Base-by-base conservation (phyloP, 2,329 filamentous ascomycete genomes). In the Arthrocladium fulminans region DNA sequence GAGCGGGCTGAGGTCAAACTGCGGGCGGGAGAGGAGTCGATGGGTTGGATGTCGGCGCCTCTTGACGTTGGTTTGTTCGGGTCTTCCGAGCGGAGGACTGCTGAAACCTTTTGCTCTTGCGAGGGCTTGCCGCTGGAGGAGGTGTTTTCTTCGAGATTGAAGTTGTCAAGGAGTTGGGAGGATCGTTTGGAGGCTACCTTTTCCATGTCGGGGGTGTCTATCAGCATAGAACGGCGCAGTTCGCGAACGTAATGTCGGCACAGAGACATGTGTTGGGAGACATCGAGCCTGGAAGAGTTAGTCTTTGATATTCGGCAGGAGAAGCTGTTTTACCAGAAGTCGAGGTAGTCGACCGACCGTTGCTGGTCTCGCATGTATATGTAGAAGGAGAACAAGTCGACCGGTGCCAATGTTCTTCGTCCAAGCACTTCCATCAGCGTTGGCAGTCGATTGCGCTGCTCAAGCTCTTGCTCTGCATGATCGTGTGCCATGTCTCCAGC, bases 331-430 rank as follows among this genome's bases (percentile, higher is more conserved):
- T 73, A 97, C 92, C 94, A 98, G 68, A 98, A 98, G 65, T 98
- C 92, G 35, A 98, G 73, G 61, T 98, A 98, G 63, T 98, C 92
- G 10, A 98, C 92, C 6, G 90, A 96, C 65, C 89, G 82, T 68
- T 98, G 92, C 69, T 96, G 89, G 67, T 98, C 94, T 61, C 92
- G 81, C 92, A 98, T 98, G 70, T 95, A 98, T 60, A 98, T 98
- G 70, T 98, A 98, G 73, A 98, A 98, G 1, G 89, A 96, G 68
- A 95, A 98, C 9, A 98, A 75, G 63, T 98, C 94, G 50, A 98
- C 90, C 0, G 92, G 92, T 42, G 94, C 87, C 17, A 94, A 76
- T n/a, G 92, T 98, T 55, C 88, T 83, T 57, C 94, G 82, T 64
- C 88, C 95, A 52, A 98, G 73, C 48, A 98, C 92, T 69, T 98